phyloP scores from a whole-genome alignment of 2,329 filamentous ascomycete genomes.

The Lachnellula hyalina region DNA sequence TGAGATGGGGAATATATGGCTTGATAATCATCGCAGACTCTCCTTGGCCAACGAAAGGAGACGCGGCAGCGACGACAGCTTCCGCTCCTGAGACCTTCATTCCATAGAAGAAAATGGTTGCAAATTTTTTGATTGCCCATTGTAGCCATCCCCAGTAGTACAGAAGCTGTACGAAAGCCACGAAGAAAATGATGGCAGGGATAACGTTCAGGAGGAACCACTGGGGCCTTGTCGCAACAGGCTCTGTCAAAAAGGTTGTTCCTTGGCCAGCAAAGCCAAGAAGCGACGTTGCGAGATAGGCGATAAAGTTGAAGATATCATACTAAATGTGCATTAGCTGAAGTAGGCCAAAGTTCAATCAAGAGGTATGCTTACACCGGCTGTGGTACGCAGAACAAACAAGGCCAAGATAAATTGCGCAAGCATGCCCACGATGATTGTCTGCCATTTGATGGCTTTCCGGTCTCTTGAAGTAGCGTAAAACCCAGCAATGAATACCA shows the following conservation, averaged over 20 bases:
- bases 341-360: not conserved
- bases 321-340: slow-evolving; percentile 36
- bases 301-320: slow-evolving; percentile 90
- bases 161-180: slow-evolving; percentile 80
- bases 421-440: slow-evolving; percentile 84
- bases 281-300: slow-evolving; percentile 64
- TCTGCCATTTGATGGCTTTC: slow-evolving; percentile 62
- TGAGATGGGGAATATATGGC: slow-evolving; percentile 80
- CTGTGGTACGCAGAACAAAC: slow-evolving; percentile 76
- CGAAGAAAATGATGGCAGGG: slow-evolving; percentile 96
- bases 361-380: slow-evolving; percentile 41
- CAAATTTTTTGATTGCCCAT: slow-evolving; percentile 86
- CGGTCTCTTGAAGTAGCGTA: slow-evolving; percentile 68
- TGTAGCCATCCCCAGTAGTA: slow-evolving; percentile 78
- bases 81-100: slow-evolving; percentile 85
- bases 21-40: slow-evolving; percentile 90
- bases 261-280: slow-evolving; percentile 72
- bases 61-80: slow-evolving; percentile 88
- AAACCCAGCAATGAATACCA: slow-evolving; percentile 63
- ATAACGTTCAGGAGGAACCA: slow-evolving; percentile 77
- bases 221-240: slow-evolving; percentile 35
- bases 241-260: slow-evolving; percentile 63
- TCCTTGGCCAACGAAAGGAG: slow-evolving; percentile 90
- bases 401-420: slow-evolving; percentile 82
- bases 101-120: slow-evolving; percentile 85